phyloP scores from a whole-genome alignment of 352 stramenopile genomes.

The Phytophthora sp. region DNA sequence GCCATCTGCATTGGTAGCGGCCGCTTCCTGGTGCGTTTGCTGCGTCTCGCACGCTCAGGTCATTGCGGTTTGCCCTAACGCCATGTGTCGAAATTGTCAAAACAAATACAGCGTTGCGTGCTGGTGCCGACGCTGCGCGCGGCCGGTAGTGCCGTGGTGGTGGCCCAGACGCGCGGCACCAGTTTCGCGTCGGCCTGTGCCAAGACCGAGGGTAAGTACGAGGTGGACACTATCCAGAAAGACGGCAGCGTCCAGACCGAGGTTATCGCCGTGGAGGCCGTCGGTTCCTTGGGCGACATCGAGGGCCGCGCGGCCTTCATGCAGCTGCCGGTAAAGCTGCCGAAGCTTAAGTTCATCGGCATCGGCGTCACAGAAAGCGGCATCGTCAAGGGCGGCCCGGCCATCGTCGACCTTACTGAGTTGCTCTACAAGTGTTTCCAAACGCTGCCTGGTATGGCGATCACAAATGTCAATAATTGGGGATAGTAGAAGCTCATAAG shows the following conservation, averaged over 20 bases:
- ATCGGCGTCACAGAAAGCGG: constrained; percentile 74
- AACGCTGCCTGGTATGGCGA: constrained; percentile 37
- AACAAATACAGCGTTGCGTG: constrained; percentile 62
- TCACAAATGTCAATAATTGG: constrained; percentile 13
- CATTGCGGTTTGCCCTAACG: background rate
- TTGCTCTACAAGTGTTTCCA: constrained; percentile 53
- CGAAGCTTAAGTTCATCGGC: constrained; percentile 55
- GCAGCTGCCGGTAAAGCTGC: constrained; percentile 42
- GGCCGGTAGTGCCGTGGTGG: constrained; percentile 47
- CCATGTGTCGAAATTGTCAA: background rate
- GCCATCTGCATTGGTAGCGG: constrained; percentile 73
- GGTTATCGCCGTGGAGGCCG: constrained; percentile 42
- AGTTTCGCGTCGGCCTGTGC: constrained; percentile 59
- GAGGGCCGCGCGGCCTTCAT: constrained; percentile 47
- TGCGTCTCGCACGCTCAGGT: background rate
- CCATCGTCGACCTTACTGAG: constrained; percentile 56
- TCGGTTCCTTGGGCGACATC: constrained; percentile 43
- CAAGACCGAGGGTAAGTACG: constrained; percentile 48
- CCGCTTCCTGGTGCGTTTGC: constrained; percentile 63
- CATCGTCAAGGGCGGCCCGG: constrained; percentile 33
- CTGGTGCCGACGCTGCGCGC: constrained; percentile 63
- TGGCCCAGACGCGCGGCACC: constrained; percentile 65
- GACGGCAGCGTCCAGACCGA: constrained; percentile 51
- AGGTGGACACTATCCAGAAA: constrained; percentile 67
- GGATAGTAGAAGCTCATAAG: background rate